Evolutionary conservation across 352 stramenopile species (phyloP), one percentile per base, ranked within the genome.

Genomic region (Globisporangium alternatum): DNA sequence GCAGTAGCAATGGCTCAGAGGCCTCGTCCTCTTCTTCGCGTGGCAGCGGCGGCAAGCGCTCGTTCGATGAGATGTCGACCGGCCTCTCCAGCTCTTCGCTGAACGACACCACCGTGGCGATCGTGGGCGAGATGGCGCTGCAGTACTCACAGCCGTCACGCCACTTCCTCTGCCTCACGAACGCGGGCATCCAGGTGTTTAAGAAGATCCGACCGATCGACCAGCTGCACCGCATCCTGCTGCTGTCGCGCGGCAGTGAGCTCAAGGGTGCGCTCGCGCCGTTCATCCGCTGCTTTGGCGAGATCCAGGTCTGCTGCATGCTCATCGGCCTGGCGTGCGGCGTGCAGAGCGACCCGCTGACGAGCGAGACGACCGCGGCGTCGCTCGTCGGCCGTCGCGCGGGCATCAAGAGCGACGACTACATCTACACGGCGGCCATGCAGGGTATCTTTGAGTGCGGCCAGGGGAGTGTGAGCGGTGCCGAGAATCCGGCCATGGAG

Each of bases 161-260:
- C 25, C 86, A 94, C 60, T 91, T 97, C 62, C 57, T 97, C 28
- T 94, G 88, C 41, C 66, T 97, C 30, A 96, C 88, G 12, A 93
- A 87, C 54, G 68, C 80, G 0, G 89, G 89, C 21, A 90, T 97
- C 69, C 90, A 97, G 68, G 78, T 95, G 19, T 93, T 96, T 64
- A 89, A 92, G 68, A 97, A 97, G 69, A 85, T 97, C 43, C 83
- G 91, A 4, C 91, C 91, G 9, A 78, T 96, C 22, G 91, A 97
- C 61, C 80, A 96, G 52, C 70, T 97, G 33, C 87, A 94, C 53
- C 81, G 81, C 19, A 72, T 89, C 19, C 64, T 97, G 51, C 47
- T 93, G 44, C 68, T 89, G 7, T 70, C 84, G 21, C 80, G 81
- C n/a, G 79, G 83, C 15, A 86, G 83, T 39, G 79, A 94, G 37